Conservation (phyloP, 2,329 filamentous ascomycete genomes). For the Massarina eburnea region DNA sequence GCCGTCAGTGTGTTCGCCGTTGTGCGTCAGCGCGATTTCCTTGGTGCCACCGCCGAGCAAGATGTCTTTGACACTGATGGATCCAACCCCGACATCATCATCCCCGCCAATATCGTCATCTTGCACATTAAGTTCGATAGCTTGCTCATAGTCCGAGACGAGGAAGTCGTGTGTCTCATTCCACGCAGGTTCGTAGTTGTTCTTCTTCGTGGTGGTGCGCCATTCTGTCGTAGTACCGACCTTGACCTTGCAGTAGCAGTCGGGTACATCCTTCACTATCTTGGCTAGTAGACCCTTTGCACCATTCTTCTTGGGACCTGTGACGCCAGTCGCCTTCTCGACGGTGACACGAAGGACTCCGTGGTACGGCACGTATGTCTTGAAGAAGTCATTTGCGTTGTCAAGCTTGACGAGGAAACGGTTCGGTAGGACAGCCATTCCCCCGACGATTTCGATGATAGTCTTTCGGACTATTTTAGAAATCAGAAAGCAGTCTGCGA, state of each 20-base stretch:
- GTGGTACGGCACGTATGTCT: slow-evolving; percentile 48
- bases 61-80: slow-evolving; percentile 47
- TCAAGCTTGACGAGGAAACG: slow-evolving; percentile 54
- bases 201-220: slow-evolving; percentile 48
- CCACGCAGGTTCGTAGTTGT: slow-evolving; percentile 49
- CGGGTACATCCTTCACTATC: slow-evolving; percentile 50
- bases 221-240: slow-evolving; percentile 49
- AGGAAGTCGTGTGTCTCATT: slow-evolving; percentile 54
- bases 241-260: slow-evolving; percentile 50
- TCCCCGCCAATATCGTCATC: slow-evolving; percentile 49
- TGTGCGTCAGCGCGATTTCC: slow-evolving; percentile 43
- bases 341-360: slow-evolving; percentile 51
- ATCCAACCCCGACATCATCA: slow-evolving; percentile 49
- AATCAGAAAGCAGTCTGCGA: slow-evolving; percentile 48
- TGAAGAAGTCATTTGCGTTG: slow-evolving; percentile 51
- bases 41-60: slow-evolving; percentile 47
- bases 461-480: slow-evolving; percentile 49
- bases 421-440: slow-evolving; percentile 53
- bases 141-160: slow-evolving; percentile 49
- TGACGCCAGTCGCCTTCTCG: slow-evolving; percentile 44
- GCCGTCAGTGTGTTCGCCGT: slow-evolving; percentile 42
- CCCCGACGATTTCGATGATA: slow-evolving; percentile 48
- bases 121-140: slow-evolving; percentile 45
- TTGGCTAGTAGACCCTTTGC: slow-evolving; percentile 47
- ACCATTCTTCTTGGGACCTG: slow-evolving; percentile 43